Percentiles rank a stretch among this genome's conserved stretches.
Conservation (phyloP, 148 eudicot genomes). For the Silene conica region DNA sequence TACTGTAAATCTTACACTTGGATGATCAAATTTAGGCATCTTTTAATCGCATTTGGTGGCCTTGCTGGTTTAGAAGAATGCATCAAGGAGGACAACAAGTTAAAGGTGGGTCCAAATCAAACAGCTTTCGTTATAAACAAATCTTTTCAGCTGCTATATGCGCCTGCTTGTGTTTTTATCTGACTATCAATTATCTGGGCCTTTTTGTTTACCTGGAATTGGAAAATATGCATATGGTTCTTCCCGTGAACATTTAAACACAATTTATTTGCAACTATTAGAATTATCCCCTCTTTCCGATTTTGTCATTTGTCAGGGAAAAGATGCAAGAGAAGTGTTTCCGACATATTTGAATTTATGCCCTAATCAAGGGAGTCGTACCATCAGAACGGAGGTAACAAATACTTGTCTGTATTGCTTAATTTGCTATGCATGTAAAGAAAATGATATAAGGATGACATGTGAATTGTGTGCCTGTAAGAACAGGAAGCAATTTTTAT, state of each 20-base stretch:
- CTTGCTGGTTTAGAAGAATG: slow-evolving; percentile 97
- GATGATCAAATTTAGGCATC: slow-evolving; percentile 51
- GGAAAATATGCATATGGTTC: neutral
- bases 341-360: slow-evolving; percentile 72
- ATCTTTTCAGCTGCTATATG: neutral
- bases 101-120: slow-evolving; percentile 46
- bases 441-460: neutral
- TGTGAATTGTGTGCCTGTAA: neutral
- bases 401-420: neutral
- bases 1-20: slow-evolving; percentile 1
- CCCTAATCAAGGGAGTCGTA: slow-evolving; percentile 95
- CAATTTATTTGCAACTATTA: neutral
- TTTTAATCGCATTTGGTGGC: slow-evolving; percentile 91
- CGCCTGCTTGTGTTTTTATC: neutral
- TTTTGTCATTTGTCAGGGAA: slow-evolving; percentile 50
- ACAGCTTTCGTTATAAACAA: neutral
- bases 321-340: slow-evolving; percentile 53
- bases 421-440: neutral
- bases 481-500: slow-evolving; percentile 91
- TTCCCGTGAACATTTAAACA: neutral
- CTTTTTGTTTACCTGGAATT: neutral
- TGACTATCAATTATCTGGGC: neutral
- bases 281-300: neutral
- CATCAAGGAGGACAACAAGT: slow-evolving; percentile 64
- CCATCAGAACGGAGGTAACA: slow-evolving; percentile 89